Evolutionary conservation across 768 basidiomycete species (phyloP), one percentile per base, ranked within the genome.

Genomic region (Lentinula aciculospora): DNA sequence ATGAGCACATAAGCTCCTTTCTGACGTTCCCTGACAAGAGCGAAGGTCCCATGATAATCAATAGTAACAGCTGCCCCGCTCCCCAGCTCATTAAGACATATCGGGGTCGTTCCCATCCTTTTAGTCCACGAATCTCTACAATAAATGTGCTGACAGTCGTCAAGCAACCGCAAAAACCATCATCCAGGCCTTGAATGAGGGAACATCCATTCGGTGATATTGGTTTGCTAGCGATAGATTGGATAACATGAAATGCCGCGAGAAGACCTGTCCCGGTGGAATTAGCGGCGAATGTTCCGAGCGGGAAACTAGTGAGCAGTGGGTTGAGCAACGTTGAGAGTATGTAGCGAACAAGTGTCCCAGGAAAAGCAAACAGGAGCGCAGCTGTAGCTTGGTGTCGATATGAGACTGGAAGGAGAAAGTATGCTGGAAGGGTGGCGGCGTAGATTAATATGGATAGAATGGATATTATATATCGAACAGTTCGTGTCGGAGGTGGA

Each of bases 111-210:
- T 80, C 83, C 69, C 81, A 68, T 31, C 75, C 68, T 42, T 74
- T 70, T 60, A 94, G 72, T 40, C 81, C 80, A 32, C 76, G 71
- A 21, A 91, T 68, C 68, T 99, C 97, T 8, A 86, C 86, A 1
- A 85, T 88, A 66, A 98, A 96, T 17, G 95, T 98, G 69, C 90
- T 93, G 63, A 99, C 81, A 1, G 97, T 99, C 1, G 89, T 95
- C 63, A 98, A 76, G 72, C 93, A 94, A 10, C 94, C 97, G 67
- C 95, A 98, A 67, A 93, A 98, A 6, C 97, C 97, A 67, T 98
- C 93, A 23, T 78, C 76, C 36, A 98, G 72, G 1, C 93, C 95
- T 66, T 91, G 87, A 40, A 98, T 70, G 19, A 92, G 74, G 25
- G 81, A 76, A 66, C 95, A 97, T 32, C 81, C 76, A 58, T 77